Evolutionary conservation across 2,329 filamentous ascomycete genomes (phyloP).

Genomic region (Hansfordia pulvinata): DNA sequence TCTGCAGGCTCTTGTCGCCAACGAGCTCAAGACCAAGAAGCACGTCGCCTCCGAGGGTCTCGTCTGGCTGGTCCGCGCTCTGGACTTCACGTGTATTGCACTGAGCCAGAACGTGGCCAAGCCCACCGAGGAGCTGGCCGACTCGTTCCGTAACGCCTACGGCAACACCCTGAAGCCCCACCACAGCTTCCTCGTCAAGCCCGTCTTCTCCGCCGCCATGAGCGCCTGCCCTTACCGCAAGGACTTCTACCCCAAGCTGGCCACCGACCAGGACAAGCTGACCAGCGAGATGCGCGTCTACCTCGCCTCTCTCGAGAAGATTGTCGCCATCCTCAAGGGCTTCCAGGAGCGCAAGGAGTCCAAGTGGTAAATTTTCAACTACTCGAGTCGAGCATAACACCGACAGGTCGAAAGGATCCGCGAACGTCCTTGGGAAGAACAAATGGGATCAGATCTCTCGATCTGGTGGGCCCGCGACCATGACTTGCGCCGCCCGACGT

Average conservation of each 20-base stretch:
- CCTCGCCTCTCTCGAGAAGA: constrained; percentile 63
- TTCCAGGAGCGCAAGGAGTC: constrained; percentile 42
- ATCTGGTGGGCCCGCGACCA: too few species aligned
- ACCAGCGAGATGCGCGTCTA: constrained; percentile 52
- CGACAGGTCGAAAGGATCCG: too few species aligned
- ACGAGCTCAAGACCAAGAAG: constrained; percentile 83
- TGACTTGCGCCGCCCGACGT: too few species aligned
- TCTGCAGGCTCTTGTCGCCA: constrained; percentile 71
- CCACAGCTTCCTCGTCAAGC: constrained; percentile 82
- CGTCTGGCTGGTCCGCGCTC: constrained; percentile 78
- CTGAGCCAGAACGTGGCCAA: constrained; percentile 65
- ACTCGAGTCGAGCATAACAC: too few species aligned
- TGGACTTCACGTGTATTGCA: constrained; percentile 85
- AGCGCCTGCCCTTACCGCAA: constrained; percentile 82
- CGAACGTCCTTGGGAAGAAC: too few species aligned
- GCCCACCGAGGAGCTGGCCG: constrained; percentile 59
- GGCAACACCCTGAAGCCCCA: constrained; percentile 77
- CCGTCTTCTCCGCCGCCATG: constrained; percentile 89
- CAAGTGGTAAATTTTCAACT: constrained; percentile 45
- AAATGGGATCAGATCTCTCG: too few species aligned
- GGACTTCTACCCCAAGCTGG: constrained; percentile 86
- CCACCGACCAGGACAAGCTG: constrained; percentile 50
- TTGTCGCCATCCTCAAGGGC: constrained; percentile 59
- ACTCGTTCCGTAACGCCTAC: constrained; percentile 82
- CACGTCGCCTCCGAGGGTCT: constrained; percentile 81